Base-by-base conservation (phyloP, 345 rosid genomes). In the Eucalyptus erythrocorys region DNA sequence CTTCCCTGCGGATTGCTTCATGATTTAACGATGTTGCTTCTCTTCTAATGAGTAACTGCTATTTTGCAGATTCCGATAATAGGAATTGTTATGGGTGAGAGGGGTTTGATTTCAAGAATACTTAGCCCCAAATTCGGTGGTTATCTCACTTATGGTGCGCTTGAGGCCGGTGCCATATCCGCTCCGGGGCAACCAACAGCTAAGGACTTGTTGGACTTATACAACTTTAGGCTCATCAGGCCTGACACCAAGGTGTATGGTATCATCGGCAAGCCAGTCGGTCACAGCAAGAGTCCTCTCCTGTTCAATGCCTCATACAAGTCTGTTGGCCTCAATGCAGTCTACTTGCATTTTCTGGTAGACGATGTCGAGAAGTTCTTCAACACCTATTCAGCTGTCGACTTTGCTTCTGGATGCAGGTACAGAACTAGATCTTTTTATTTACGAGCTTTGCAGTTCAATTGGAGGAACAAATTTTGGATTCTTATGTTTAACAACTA, bases 231-330 rank as follows among this genome's bases (percentile, higher is more conserved):
- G 30, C 91, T 91, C 21, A 90, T 92, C 27, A 87, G 91, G 22
- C 92, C 90, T 8, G 91, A 92, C 59, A 92, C 93, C 66, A 92
- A 92, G 76, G 88, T 92, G 6, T 92, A 91, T 42, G 93, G 93
- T 53, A 91, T 92, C 89, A 92, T 92, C 27, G 92, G 92, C 66
- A 92, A 92, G 88, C 93, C 93, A 9, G 93, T 92, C 34, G 93
- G 93, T 24, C 93, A 92, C 86, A 92, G 93, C 92, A 92, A 92
- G 91, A 91, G 92, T 55, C 93, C 93, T 87, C 92, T 92, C 51
- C 85, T 92, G 89, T 92, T 91, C 91, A 92, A 92, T 88, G 91
- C 92, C 7, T 87, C 93, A 30, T 92, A 66, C 88, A 92, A 91
- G 86, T 89, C 91, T 15, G 93, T 89, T 21, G 93, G 93, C 61